A percentile compares a stretch with the other conserved stretches of the same genome.
These are phyloP conservation scores for Ballota nigra DNA, from an alignment of 257 asterid species.

Conservation along the genomic window DNA sequence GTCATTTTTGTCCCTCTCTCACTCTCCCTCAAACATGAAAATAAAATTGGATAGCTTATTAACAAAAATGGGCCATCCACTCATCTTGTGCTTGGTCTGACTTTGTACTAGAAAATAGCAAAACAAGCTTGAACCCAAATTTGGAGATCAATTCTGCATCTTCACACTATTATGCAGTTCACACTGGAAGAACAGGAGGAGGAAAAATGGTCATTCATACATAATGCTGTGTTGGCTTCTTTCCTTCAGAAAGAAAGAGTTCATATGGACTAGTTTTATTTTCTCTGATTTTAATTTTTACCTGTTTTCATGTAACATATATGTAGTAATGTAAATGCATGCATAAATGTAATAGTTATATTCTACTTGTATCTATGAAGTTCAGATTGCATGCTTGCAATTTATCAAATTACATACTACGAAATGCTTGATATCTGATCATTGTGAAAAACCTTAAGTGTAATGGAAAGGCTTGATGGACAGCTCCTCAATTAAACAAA, in stretches of 20 bases:
- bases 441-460: slow-evolving; percentile 32
- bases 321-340: background rate
- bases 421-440: slow-evolving; percentile 40
- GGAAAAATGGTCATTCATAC: background rate
- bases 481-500: slow-evolving; percentile 28
- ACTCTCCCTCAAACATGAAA: background rate
- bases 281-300: background rate
- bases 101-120: background rate
- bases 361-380: background rate
- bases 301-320: background rate
- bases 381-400: slow-evolving; percentile 7
- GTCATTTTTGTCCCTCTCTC: background rate
- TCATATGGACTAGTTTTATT: background rate
- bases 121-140: background rate
- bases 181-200: background rate
- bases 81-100: slow-evolving; percentile 13
- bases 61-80: background rate
- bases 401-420: background rate
- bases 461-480: slow-evolving; percentile 31
- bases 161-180: background rate
- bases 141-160: background rate
- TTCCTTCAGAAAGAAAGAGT: background rate
- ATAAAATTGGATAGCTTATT: background rate
- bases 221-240: background rate
- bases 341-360: background rate